A percentile compares a stretch with the other conserved stretches of the same genome.
phyloP scores from a whole-genome alignment of 2,329 filamentous ascomycete genomes.

The Botrytis paeoniae region DNA sequence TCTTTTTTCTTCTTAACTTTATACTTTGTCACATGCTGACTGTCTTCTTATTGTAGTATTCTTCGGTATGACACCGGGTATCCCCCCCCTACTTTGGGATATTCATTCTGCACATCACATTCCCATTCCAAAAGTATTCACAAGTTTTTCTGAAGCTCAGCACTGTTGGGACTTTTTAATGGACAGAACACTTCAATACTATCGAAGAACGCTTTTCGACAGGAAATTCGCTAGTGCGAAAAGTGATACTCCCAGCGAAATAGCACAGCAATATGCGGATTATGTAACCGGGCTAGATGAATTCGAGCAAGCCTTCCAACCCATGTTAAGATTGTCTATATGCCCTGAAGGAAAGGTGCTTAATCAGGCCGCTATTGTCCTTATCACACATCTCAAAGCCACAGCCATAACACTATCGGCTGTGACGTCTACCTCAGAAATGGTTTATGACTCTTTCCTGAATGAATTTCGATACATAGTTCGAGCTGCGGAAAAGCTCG shows the following conservation, averaged over 20 bases:
- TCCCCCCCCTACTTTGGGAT: slow-evolving; percentile 34
- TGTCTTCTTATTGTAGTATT: slow-evolving; percentile 22
- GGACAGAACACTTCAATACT: slow-evolving; percentile 34
- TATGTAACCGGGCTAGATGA: slow-evolving; percentile 25
- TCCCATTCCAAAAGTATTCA: slow-evolving; percentile 31
- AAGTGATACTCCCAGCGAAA: slow-evolving; percentile 23
- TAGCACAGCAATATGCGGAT: slow-evolving; percentile 23
- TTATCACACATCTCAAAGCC: slow-evolving; percentile 22
- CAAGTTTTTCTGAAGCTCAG: slow-evolving; percentile 30
- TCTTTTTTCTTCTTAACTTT: too few relatives aligned
- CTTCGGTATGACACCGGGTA: slow-evolving; percentile 31
- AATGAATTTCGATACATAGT: slow-evolving; percentile 31
- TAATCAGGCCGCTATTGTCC: slow-evolving; percentile 29
- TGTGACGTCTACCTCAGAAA: slow-evolving; percentile 28
- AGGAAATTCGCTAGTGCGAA: slow-evolving; percentile 24
- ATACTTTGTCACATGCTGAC: background rate
- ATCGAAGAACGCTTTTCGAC: slow-evolving; percentile 31
- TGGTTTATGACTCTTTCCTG: slow-evolving; percentile 32
- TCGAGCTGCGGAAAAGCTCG: slow-evolving; percentile 25
- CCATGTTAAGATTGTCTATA: slow-evolving; percentile 30
- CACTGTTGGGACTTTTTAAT: slow-evolving; percentile 36
- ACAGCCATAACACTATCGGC: slow-evolving; percentile 28
- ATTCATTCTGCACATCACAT: slow-evolving; percentile 32
- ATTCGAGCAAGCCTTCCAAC: slow-evolving; percentile 31
- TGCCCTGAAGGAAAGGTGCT: slow-evolving; percentile 25